Evolutionary conservation across 257 asterid genomes (phyloP).

Genomic region (Capsicum pubescens): DNA sequence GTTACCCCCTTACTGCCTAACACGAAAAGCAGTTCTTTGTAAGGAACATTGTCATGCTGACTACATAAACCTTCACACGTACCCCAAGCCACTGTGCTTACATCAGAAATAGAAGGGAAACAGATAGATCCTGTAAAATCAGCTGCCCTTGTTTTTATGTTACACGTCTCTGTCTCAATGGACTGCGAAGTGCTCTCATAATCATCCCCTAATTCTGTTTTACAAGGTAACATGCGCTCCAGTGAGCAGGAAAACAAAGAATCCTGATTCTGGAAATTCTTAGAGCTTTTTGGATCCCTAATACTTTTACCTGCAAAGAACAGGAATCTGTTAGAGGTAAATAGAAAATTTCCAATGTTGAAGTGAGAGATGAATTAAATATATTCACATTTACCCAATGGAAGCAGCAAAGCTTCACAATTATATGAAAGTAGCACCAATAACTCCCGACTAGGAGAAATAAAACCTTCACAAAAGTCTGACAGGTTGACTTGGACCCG

Average conservation of each 20-base stretch:
- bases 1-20: conserved; percentile 74
- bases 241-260: conserved; percentile 26
- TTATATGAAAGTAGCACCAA: conserved; percentile 68
- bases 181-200: conserved; percentile 46
- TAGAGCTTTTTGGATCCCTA: conserved; percentile 47
- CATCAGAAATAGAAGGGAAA: conserved; percentile 63
- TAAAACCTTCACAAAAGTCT: conserved; percentile 73
- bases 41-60: conserved; percentile 60
- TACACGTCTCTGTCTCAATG: conserved; percentile 41
- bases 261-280: conserved; percentile 16
- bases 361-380: conserved; percentile 19
- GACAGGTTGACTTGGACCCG: conserved; percentile 69
- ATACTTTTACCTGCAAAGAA: conserved; percentile 36
- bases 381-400: conserved; percentile 70
- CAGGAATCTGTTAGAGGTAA: conserved; percentile 23
- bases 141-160: conserved; percentile 38
- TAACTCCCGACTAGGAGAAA: conserved; percentile 82
- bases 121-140: conserved; percentile 45
- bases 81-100: conserved; percentile 90
- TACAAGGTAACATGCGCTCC: conserved; percentile 40
- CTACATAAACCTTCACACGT: conserved; percentile 56
- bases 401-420: conserved; percentile 71
- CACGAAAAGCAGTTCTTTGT: conserved; percentile 80
- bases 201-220: conserved; percentile 45
- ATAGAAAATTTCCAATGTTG: conserved; percentile 16